Evolutionary conservation across 805 yeast species (phyloP), one percentile per base, ranked within the genome.

Genomic region (Maudiozyma serrabonitensis): DNA sequence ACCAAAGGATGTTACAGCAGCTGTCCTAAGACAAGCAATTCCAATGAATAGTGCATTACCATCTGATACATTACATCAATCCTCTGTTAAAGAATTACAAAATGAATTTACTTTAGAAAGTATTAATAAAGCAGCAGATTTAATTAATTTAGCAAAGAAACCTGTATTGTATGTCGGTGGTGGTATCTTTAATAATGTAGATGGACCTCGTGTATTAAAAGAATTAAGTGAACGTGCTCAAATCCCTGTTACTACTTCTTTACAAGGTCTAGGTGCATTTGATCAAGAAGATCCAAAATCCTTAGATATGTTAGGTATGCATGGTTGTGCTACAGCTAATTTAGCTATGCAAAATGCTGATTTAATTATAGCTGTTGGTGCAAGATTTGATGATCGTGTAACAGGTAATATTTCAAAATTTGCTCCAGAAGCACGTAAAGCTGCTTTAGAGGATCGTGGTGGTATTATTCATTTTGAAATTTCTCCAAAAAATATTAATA

Each of bases 361-460:
- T 70, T 73, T 90, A 60, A 87, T 93, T 64, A 71, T 93, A 54
- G 98, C 98, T 16, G 75, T 93, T 42, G 99, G 99, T 66, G 96
- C 98, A 37, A 81, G 99, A 68, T 93, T 93, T 62, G 99, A 93
- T 71, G 99, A 93, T 74, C 90, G 99, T 75, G 99, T 93, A 60
- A 93, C 99, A 41, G 84, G 93, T 62, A 79, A 79, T 62, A 75
- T 93, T 49, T 56, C 85, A 53, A 85, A 84, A 67, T 93, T 93
- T 68, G 99, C 98, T 43, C 99, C 99, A 51, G 87, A 72, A 50
- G 98, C 98, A 51, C 84, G 81, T 61, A 75, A 79, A 52, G 99
- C 99, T 34, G 96, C 96, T 49, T 71, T 73, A 50, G 90, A 88
- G 69, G 78, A 80, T 45, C 81, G 90, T 63, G 99, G 99, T 67